phyloP scores from a whole-genome alignment of 2,329 filamentous ascomycete genomes.

The Lecanicillium sp. region DNA sequence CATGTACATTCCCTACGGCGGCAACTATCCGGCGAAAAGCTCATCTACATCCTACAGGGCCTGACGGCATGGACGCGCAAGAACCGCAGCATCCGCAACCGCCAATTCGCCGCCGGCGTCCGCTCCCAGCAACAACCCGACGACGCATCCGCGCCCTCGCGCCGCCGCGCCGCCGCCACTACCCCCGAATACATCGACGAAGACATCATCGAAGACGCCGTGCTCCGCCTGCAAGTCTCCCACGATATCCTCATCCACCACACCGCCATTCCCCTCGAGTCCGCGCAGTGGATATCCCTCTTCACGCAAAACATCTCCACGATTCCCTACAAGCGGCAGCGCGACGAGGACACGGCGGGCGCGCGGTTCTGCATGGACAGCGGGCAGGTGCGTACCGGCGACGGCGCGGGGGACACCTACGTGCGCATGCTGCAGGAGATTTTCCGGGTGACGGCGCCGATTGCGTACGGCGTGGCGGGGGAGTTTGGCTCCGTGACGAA shows the following conservation, averaged over 20 bases:
- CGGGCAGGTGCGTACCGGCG: slow-evolving; percentile 68
- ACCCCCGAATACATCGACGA: slow-evolving; percentile 53
- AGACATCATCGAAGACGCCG: slow-evolving; percentile 62
- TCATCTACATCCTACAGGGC: slow-evolving; percentile 70
- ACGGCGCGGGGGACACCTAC: slow-evolving; percentile 61
- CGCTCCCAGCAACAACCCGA: slow-evolving; percentile 33
- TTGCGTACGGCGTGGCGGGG: slow-evolving; percentile 62
- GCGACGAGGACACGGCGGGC: slow-evolving; percentile 42
- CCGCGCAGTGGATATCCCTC: slow-evolving; percentile 63
- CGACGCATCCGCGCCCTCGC: slow-evolving; percentile 23
- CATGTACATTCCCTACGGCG: slow-evolving; percentile 52
- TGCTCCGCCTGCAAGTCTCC: slow-evolving; percentile 63
- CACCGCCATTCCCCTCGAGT: slow-evolving; percentile 53
- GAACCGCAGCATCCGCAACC: slow-evolving; percentile 60
- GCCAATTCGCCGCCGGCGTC: slow-evolving; percentile 61
- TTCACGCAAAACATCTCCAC: slow-evolving; percentile 77
- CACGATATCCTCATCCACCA: slow-evolving; percentile 66
- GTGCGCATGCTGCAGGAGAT: slow-evolving; percentile 72
- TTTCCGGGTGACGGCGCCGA: slow-evolving; percentile 61
- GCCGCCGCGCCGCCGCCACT: slow-evolving; percentile 33
- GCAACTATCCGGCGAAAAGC: slow-evolving; percentile 44
- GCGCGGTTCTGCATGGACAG: slow-evolving; percentile 73
- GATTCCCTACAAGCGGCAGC: slow-evolving; percentile 60
- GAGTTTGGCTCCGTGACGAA: slow-evolving; percentile 53
- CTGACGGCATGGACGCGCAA: slow-evolving; percentile 60